Conservation (phyloP, 768 basidiomycete species). For the Boletus reticulatus region DNA sequence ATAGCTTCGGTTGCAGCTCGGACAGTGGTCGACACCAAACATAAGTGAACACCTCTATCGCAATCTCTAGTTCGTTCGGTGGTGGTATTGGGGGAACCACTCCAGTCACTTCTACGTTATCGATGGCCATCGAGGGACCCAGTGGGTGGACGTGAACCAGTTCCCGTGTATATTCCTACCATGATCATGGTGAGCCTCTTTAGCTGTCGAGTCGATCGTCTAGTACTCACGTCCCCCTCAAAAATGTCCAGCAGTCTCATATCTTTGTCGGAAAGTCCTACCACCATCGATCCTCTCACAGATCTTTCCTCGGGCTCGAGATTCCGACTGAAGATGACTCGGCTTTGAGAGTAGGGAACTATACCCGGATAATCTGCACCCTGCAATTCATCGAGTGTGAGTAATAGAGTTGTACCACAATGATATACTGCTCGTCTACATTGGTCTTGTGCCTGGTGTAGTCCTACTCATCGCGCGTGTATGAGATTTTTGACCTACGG, state of each 20-base stretch:
- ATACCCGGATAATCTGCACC: slow-evolving; percentile 82
- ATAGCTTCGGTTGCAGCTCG: slow-evolving; percentile 56
- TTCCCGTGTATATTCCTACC: slow-evolving; percentile 70
- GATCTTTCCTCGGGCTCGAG: slow-evolving; percentile 55
- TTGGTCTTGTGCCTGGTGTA: slow-evolving; percentile 81
- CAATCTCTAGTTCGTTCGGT: slow-evolving; percentile 29
- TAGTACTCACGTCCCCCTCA: too few relatives aligned
- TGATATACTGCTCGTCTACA: slow-evolving; percentile 32
- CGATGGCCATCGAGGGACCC: slow-evolving; percentile 37
- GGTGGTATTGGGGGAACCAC: slow-evolving; percentile 42
- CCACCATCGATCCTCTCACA: slow-evolving; percentile 1
- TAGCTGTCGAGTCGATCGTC: slow-evolving; percentile 3
- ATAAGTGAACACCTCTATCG: slow-evolving; percentile 67
- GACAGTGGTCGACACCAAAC: slow-evolving; percentile 51
- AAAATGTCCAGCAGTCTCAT: too few relatives aligned
- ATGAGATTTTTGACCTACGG: neutral
- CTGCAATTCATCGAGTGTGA: slow-evolving; percentile 33
- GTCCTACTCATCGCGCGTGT: slow-evolving; percentile 41
- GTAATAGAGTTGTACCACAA: neutral
- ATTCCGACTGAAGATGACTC: slow-evolving; percentile 45
- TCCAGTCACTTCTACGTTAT: slow-evolving; percentile 20
- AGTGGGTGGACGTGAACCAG: slow-evolving; percentile 58
- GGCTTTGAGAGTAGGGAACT: slow-evolving; percentile 53
- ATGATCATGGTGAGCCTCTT: neutral
- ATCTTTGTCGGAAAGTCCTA: too few relatives aligned